A percentile compares a stretch with the other conserved stretches of the same genome.
Conservation (phyloP, 495 filamentous ascomycete species). For the Hyphodiscus hymeniophilus region DNA sequence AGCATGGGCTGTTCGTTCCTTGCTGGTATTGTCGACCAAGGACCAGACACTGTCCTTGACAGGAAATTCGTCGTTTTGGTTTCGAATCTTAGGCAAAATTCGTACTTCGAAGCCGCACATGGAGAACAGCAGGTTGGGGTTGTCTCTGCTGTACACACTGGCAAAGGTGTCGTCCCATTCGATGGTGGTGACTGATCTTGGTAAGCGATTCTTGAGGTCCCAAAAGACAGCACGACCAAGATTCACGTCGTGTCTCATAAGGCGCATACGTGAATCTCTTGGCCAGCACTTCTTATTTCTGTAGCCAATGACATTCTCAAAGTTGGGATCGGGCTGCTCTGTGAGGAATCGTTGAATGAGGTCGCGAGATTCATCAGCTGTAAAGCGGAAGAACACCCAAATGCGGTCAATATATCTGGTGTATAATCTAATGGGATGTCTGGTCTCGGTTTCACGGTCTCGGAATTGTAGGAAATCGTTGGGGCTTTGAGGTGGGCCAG, state of each 20-base stretch:
- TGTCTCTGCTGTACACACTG: constrained; percentile 98
- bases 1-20: constrained; percentile 94
- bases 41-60: constrained; percentile 98
- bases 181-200: constrained; percentile 89
- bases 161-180: constrained; percentile 99
- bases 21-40: constrained; percentile 88
- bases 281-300: constrained; percentile 99
- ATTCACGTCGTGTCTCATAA: constrained; percentile 99
- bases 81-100: constrained; percentile 91
- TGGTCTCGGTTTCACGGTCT: constrained; percentile 80
- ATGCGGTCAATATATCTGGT: constrained; percentile 97
- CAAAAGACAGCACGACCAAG: constrained; percentile 97
- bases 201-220: constrained; percentile 96
- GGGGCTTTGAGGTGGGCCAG: constrained; percentile 88
- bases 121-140: constrained; percentile 93
- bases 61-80: constrained; percentile 91
- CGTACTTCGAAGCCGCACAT: constrained; percentile 99
- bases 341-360: constrained; percentile 97
- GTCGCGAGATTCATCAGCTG: constrained; percentile 88
- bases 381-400: constrained; percentile 95
- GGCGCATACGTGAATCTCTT: constrained; percentile 89
- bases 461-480: constrained; percentile 99
- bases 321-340: constrained; percentile 97
- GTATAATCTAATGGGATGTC: constrained; percentile 93
- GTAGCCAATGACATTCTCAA: constrained; percentile 98